Conservation (phyloP, 2,329 filamentous ascomycete genomes). For the Talaromyces sp. region DNA sequence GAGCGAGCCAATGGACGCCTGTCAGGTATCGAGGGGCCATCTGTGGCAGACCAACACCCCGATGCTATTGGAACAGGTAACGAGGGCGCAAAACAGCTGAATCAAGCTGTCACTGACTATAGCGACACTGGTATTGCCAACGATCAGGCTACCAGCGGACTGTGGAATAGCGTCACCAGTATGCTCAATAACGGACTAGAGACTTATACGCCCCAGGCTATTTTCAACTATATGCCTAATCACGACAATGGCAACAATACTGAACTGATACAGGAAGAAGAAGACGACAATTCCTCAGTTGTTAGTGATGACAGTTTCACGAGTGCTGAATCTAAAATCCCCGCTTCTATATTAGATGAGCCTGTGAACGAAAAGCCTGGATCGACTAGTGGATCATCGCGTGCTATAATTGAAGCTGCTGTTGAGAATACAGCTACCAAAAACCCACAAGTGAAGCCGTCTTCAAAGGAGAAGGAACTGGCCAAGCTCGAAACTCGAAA, state of each 20-base stretch:
- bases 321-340: slow-evolving; percentile 23
- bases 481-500: slow-evolving; percentile 38
- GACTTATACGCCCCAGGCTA: slow-evolving; percentile 46
- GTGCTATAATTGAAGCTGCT: background rate
- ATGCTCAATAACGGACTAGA: slow-evolving; percentile 39
- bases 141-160: slow-evolving; percentile 18
- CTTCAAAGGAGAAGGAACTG: slow-evolving; percentile 39
- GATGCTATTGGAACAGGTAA: background rate
- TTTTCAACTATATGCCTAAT: slow-evolving; percentile 45
- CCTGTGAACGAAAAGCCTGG: background rate
- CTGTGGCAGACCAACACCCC: slow-evolving; percentile 2
- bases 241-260: slow-evolving; percentile 9
- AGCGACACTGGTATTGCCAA: slow-evolving; percentile 7
- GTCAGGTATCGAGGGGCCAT: slow-evolving; percentile 1
- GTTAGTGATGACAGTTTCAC: slow-evolving; percentile 22
- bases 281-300: slow-evolving; percentile 18
- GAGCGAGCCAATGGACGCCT: background rate
- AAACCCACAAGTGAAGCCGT: slow-evolving; percentile 25
- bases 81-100: background rate
- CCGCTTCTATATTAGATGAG: background rate
- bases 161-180: slow-evolving; percentile 32
- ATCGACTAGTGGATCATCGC: background rate
- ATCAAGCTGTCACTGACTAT: background rate
- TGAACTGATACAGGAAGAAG: background rate
- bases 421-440: background rate